Conservation (phyloP, 768 basidiomycete species). For the Gelatoporia subvermispora region DNA sequence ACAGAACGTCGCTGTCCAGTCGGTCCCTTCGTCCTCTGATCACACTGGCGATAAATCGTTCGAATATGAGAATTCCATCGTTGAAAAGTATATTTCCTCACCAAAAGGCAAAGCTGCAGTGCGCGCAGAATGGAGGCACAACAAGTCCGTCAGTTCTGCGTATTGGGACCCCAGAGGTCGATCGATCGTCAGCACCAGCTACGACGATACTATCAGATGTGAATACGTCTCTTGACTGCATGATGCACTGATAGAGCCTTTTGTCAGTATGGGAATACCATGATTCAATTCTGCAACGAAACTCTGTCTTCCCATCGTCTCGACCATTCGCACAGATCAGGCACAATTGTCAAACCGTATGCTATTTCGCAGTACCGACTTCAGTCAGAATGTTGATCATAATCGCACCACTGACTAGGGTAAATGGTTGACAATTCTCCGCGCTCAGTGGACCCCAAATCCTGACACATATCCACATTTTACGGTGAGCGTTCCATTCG, state of each 20-base stretch:
- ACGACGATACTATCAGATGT: constrained; percentile 76
- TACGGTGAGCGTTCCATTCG: constrained; percentile 42
- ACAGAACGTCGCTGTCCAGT: constrained; percentile 29
- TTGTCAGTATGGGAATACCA: constrained; percentile 71
- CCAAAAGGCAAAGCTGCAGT: constrained; percentile 49
- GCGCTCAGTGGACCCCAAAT: constrained; percentile 76
- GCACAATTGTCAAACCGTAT: constrained; percentile 80
- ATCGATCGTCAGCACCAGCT: constrained; percentile 77
- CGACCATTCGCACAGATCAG: constrained; percentile 57
- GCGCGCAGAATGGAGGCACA: constrained; percentile 63
- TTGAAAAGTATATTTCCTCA: constrained; percentile 47
- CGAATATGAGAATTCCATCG: constrained; percentile 35
- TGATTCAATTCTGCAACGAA: constrained; percentile 41
- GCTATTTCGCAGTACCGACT: constrained; percentile 13
- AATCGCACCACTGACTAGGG: constrained; percentile 41
- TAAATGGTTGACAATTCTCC: constrained; percentile 74
- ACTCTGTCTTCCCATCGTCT: constrained; percentile 51
- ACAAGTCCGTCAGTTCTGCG: constrained; percentile 76
- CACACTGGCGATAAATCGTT: constrained; percentile 6
- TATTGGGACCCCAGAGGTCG: constrained; percentile 84
- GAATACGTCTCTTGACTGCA: constrained; percentile 23
- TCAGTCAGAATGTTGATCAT: background rate
- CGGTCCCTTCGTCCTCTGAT: constrained; percentile 18
- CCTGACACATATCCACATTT: constrained; percentile 81
- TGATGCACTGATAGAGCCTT: background rate